Base-by-base conservation (phyloP, 2,329 filamentous ascomycete species). In the Pseudogymnoascus sp. region DNA sequence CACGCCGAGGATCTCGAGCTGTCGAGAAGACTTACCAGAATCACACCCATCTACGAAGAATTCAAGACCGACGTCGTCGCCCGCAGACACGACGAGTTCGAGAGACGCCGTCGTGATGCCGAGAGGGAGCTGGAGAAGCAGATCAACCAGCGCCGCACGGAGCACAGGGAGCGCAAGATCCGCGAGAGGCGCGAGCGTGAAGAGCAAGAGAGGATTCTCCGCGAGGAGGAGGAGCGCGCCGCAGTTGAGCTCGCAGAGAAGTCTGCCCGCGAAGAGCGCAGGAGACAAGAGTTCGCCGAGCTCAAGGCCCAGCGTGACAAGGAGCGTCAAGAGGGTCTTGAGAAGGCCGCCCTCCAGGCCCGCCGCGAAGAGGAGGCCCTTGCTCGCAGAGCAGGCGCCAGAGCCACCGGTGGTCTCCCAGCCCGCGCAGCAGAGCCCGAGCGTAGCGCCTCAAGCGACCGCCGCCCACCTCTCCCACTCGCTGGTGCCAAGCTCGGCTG, bases 101-200 rank as follows among this genome's bases (percentile, higher is more conserved):
- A 97, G 83, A 93, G 90, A 80, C 90, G 93, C 68, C 90, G 90
- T 73, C 92, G 89, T 75, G 88, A 91, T 72, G 95, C 95, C 33
- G 92, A 97, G 81, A 87, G 89, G 68, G 95, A 99, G 75, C 84
- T 97, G 64, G 90, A 97, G 80, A 89, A 89, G 77, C 91, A 96
- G 80, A 96, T 97, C 77, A 85, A 88, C 40, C 84, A 87, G 68
- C 90, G 95, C 72, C 88, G 92, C 78, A 93, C 91, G 83, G 92
- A 97, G 75, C 86, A 90, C 72, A 88, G 90, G 70, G 93, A 97
- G 73, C 86, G 87, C 69, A 88, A 88, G 75, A 83, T 90, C 63
- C 87, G 89, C 63, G 92, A 97, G 83, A 91, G 87, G 79, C 83
- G 86, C 64, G 91, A 96, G 78, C 85, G 83, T 60, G 93, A 96